Evolutionary conservation across 2,329 filamentous ascomycete genomes (phyloP).

Genomic region (Aspergillus calidoustus): DNA sequence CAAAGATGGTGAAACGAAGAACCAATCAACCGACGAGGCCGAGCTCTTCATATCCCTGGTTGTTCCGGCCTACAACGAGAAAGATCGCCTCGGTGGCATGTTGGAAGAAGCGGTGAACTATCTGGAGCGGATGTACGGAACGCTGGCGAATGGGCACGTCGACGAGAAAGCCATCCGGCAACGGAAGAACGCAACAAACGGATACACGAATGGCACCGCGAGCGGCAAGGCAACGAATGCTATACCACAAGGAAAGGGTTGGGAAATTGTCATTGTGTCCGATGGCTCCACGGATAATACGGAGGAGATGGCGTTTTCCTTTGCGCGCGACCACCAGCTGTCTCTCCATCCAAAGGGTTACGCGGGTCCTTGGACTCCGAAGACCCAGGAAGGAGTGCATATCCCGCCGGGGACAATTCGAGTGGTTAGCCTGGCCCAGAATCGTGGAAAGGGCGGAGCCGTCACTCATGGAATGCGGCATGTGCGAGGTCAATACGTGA

Average conservation of each 20-base stretch:
- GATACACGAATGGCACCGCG: constrained; percentile 35
- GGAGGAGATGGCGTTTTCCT: constrained; percentile 76
- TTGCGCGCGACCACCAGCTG: constrained; percentile 71
- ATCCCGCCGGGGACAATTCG: constrained; percentile 78
- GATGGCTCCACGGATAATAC: constrained; percentile 88
- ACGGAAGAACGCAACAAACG: constrained; percentile 32
- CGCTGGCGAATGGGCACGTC: constrained; percentile 31
- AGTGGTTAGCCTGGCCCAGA: constrained; percentile 76
- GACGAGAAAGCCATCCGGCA: constrained; percentile 28
- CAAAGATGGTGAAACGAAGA: constrained; percentile 56
- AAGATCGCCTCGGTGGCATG: constrained; percentile 79
- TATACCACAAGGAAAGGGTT: constrained; percentile 58
- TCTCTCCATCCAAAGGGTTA: constrained; percentile 49
- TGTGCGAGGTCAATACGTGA: constrained; percentile 81
- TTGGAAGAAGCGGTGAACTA: constrained; percentile 89
- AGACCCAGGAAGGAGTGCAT: constrained; percentile 51
- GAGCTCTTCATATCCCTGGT: constrained; percentile 90
- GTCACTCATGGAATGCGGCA: constrained; percentile 96
- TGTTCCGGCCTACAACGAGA: constrained; percentile 94
- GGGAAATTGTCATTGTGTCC: constrained; percentile 91
- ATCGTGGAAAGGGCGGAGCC: constrained; percentile 92
- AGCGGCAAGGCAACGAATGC: constrained; percentile 40
- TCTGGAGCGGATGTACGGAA: constrained; percentile 76
- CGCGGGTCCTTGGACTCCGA: constrained; percentile 58
- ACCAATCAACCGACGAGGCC: constrained; percentile 66